These are phyloP conservation scores for Kazachstania viticola DNA, from an alignment of 805 yeast species.

Conservation along the genomic window DNA sequence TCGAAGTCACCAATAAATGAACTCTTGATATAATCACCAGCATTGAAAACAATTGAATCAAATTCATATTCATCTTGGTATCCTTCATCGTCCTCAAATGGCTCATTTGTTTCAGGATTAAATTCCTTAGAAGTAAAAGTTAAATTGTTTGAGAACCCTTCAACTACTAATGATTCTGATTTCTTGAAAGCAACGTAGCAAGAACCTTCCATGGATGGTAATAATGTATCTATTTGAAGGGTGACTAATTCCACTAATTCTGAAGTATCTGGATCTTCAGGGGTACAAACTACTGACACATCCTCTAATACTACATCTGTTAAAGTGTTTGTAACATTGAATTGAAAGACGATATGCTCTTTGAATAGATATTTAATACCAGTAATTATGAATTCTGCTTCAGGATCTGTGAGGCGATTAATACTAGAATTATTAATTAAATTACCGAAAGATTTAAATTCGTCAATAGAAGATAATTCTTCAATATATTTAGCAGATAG, in stretches of 20 bases:
- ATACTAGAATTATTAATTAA: conserved; percentile 58
- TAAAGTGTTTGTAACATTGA: conserved; percentile 74
- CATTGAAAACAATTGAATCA: conserved; percentile 55
- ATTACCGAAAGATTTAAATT: conserved; percentile 61
- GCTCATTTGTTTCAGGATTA: conserved; percentile 57
- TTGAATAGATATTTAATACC: conserved; percentile 77
- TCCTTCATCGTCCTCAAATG: conserved; percentile 65
- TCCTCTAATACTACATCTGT: conserved; percentile 66
- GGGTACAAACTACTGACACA: conserved; percentile 57
- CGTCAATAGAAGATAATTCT: conserved; percentile 60
- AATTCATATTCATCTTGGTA: conserved; percentile 89
- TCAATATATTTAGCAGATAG: conserved; percentile 56
- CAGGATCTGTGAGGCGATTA: conserved; percentile 73
- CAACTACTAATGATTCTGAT: conserved; percentile 34
- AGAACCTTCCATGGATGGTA: conserved; percentile 60
- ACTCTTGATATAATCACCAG: conserved; percentile 78
- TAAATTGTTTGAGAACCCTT: conserved; percentile 52
- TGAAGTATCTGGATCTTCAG: conserved; percentile 40
- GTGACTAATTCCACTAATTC: conserved; percentile 54
- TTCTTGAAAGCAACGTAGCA: conserved; percentile 68
- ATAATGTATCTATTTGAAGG: conserved; percentile 59
- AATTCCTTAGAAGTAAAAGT: conserved; percentile 71
- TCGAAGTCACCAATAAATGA: conserved; percentile 69
- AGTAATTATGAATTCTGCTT: conserved; percentile 83
- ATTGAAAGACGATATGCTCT: conserved; percentile 66